These are phyloP conservation scores for Amanita subjunquillea DNA, from an alignment of 768 basidiomycete genomes.

Conservation along the genomic window DNA sequence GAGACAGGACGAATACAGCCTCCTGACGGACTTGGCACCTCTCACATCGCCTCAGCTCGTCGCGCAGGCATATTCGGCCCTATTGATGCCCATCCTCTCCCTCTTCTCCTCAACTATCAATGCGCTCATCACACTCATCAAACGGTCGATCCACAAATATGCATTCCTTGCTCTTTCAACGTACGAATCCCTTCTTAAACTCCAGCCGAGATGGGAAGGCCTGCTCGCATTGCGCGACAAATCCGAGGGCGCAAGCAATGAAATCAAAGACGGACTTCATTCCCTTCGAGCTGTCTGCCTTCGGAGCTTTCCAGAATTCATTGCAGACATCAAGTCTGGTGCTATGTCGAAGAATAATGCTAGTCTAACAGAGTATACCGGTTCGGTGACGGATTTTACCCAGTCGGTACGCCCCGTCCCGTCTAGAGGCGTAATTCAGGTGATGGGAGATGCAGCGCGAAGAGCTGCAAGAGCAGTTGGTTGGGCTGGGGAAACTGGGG, in stretches of 20 bases:
- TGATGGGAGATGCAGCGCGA: slow-evolving; percentile 51
- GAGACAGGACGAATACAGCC: slow-evolving; percentile 48
- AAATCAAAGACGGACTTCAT: slow-evolving; percentile 61
- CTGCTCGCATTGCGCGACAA: slow-evolving; percentile 43
- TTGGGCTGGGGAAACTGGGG: slow-evolving; percentile 47
- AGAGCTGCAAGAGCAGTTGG: slow-evolving; percentile 64
- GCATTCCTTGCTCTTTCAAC: slow-evolving; percentile 71
- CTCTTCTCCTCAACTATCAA: slow-evolving; percentile 59
- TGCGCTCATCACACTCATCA: slow-evolving; percentile 55
- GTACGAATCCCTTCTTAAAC: slow-evolving; percentile 45
- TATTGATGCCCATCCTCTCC: slow-evolving; percentile 53
- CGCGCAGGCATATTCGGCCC: slow-evolving; percentile 46
- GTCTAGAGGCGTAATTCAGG: neutral
- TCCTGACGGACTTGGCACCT: slow-evolving; percentile 54
- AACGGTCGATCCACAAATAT: slow-evolving; percentile 69
- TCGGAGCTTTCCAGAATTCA: slow-evolving; percentile 75
- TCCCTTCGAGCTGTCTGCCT: slow-evolving; percentile 59
- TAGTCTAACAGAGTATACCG: slow-evolving; percentile 32
- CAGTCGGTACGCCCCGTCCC: slow-evolving; percentile 31
- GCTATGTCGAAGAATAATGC: slow-evolving; percentile 47
- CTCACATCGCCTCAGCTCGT: slow-evolving; percentile 40
- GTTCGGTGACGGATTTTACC: slow-evolving; percentile 51
- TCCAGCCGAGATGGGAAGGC: slow-evolving; percentile 60
- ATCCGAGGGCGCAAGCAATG: slow-evolving; percentile 41
- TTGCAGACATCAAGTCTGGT: slow-evolving; percentile 68